Percentiles rank a stretch among this genome's conserved stretches.
phyloP scores from a whole-genome alignment of 495 filamentous ascomycete genomes.

The Podospora anserina region DNA sequence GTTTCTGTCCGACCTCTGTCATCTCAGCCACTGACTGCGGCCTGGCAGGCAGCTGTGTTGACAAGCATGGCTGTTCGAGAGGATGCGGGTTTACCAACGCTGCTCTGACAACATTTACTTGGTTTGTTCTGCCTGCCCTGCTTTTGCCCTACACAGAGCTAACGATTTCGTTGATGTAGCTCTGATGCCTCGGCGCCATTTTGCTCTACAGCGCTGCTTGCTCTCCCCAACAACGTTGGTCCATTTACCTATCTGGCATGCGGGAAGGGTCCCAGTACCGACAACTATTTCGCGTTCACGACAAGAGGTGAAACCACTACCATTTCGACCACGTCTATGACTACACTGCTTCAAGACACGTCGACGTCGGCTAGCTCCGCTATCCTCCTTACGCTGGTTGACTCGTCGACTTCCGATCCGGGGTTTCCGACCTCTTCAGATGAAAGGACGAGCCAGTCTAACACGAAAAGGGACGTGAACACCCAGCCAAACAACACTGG shows the following conservation, averaged over 20 bases:
- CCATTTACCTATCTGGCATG: constrained; percentile 25
- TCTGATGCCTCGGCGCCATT: constrained; percentile 14
- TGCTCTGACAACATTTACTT: constrained; percentile 22
- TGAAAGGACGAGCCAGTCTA: background rate
- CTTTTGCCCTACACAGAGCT: background rate
- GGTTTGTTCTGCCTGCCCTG: constrained; percentile 13
- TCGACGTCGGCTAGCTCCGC: background rate
- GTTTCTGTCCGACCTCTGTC: constrained; percentile 22
- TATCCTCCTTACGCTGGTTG: background rate
- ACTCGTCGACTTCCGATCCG: too few species aligned
- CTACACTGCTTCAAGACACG: too few species aligned
- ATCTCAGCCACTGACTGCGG: constrained; percentile 21
- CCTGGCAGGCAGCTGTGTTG: constrained; percentile 25
- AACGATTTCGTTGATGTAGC: constrained; percentile 1
- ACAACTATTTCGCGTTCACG: constrained; percentile 17
- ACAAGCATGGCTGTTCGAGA: constrained; percentile 16
- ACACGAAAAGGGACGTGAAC: background rate
- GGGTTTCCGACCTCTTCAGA: too few species aligned
- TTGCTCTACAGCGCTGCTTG: constrained; percentile 26
- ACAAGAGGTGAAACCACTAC: background rate
- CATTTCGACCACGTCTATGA: background rate
- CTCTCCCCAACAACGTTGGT: constrained; percentile 15
- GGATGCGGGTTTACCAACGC: constrained; percentile 14
- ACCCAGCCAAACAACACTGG: constrained; percentile 7
- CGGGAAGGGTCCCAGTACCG: constrained; percentile 11